Conservation (phyloP, 1,139 yeast genomes). For the Suhomyces bokatorum region DNA sequence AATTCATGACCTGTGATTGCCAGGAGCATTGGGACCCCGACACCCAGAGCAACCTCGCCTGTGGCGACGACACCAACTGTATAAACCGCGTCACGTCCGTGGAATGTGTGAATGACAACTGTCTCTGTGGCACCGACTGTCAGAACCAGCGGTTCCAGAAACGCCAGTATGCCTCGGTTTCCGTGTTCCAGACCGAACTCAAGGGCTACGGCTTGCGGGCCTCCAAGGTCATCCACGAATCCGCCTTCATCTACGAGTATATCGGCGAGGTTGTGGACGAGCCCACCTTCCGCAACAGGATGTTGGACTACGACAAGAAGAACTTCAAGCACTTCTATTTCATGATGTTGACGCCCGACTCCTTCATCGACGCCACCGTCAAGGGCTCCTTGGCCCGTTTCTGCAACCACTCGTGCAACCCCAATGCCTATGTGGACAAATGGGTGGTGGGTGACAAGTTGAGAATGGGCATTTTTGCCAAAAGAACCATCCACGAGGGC, state of each 20-base stretch:
- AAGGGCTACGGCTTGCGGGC: slow-evolving; percentile 94
- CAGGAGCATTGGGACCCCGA: slow-evolving; percentile 45
- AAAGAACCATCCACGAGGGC: slow-evolving; percentile 66
- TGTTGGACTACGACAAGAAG: slow-evolving; percentile 68
- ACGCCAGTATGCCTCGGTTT: slow-evolving; percentile 66
- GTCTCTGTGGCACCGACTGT: slow-evolving; percentile 78
- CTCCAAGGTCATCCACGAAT: slow-evolving; percentile 53
- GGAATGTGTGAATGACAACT: slow-evolving; percentile 78
- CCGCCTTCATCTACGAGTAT: slow-evolving; percentile 82
- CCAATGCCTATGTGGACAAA: slow-evolving; percentile 92
- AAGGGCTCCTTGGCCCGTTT: slow-evolving; percentile 88
- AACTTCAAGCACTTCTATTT: slow-evolving; percentile 88
- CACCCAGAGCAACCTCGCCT: slow-evolving; percentile 56
- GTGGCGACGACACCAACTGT: slow-evolving; percentile 86
- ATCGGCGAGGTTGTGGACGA: slow-evolving; percentile 93
- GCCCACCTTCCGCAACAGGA: slow-evolving; percentile 65
- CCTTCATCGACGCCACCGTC: slow-evolving; percentile 90
- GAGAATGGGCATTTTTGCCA: slow-evolving; percentile 93
- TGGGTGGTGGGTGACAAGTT: slow-evolving; percentile 94
- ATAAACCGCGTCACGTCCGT: slow-evolving; percentile 89
- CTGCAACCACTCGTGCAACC: slow-evolving; percentile 92
- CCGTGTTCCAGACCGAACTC: slow-evolving; percentile 74
- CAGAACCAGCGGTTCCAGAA: slow-evolving; percentile 86
- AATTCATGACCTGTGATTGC: slow-evolving; percentile 91
- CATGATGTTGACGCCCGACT: slow-evolving; percentile 94